Percentiles rank a stretch among this genome's conserved stretches.
Conservation (phyloP, 768 basidiomycete species). For the Xerocomus potaroensis region DNA sequence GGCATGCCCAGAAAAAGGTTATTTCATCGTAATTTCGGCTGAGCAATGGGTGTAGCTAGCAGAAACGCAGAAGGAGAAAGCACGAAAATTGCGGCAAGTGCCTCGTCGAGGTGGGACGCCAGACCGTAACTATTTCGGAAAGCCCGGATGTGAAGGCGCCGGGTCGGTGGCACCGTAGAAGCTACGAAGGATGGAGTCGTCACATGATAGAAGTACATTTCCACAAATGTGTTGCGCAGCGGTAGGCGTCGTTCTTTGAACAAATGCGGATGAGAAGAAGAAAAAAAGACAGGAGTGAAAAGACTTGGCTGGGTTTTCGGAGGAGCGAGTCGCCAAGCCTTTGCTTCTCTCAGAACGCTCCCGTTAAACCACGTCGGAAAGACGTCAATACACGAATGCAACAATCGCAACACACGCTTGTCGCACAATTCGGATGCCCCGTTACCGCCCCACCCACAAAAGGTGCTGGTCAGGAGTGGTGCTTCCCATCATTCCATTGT, state of each 20-base stretch:
- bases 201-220: constrained; percentile 2
- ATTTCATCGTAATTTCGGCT: not conserved
- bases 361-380: constrained; percentile 12
- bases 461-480: not conserved
- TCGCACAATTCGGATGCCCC: constrained; percentile 9
- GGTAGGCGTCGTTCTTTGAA: not conserved
- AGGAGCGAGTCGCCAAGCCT: not conserved
- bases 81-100: not conserved
- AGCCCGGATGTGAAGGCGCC: constrained; percentile 4
- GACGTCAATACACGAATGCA: constrained; percentile 8
- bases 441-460: constrained; percentile 6
- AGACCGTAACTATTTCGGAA: not conserved
- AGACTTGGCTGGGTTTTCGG: not conserved
- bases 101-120: not conserved
- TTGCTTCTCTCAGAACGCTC: not conserved
- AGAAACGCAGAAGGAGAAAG: not conserved
- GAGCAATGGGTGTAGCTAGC: constrained; percentile 2
- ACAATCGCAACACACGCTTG: constrained; percentile 14
- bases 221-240: not conserved
- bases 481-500: constrained; percentile 11
- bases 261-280: not conserved
- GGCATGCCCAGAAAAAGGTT: not conserved
- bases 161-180: not conserved
- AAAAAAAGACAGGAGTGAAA: not conserved
- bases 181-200: constrained; percentile 1